Percentiles rank a stretch among this genome's conserved stretches.
phyloP scores from a whole-genome alignment of 805 yeast genomes.

The Candida vartiovaarae region DNA sequence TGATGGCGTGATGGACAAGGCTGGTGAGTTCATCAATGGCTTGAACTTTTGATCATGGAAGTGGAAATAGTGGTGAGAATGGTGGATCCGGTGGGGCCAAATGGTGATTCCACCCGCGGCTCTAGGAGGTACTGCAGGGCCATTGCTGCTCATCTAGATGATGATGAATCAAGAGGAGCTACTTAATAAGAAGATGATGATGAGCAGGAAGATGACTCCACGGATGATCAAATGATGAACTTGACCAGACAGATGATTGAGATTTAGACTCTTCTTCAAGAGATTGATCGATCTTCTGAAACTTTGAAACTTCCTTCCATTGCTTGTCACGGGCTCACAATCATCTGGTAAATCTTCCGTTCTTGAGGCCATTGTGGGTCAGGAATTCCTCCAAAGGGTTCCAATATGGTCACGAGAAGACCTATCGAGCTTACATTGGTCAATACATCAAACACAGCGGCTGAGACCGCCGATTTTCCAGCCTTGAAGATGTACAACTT shows the following conservation, averaged over 20 bases:
- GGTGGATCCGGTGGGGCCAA: constrained; percentile 17
- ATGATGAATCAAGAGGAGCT: constrained; percentile 29
- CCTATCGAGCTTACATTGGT: constrained; percentile 93
- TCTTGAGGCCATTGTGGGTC: constrained; percentile 94
- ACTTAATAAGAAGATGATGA: constrained; percentile 42
- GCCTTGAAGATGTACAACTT: constrained; percentile 74
- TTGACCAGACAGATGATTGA: constrained; percentile 96
- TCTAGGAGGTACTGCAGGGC: constrained; percentile 49
- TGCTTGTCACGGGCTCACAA: constrained; percentile 95
- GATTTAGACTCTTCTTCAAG: constrained; percentile 74
- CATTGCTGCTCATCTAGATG: constrained; percentile 39
- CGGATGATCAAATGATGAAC: constrained; percentile 78
- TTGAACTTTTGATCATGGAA: constrained; percentile 18
- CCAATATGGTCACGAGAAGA: constrained; percentile 96
- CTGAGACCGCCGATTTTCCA: constrained; percentile 91
- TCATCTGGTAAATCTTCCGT: constrained; percentile 97
- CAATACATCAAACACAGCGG: constrained; percentile 73
- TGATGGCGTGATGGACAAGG: constrained; percentile 41
- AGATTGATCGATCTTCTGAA: constrained; percentile 65
- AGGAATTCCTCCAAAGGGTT: constrained; percentile 91
- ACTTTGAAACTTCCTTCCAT: constrained; percentile 84
- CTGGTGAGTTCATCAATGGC: constrained; percentile 20
- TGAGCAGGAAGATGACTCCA: constrained; percentile 48
- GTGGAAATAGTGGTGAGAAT: constrained; percentile 13
- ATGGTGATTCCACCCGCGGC: constrained; percentile 42